phyloP scores from a whole-genome alignment of 2,329 filamentous ascomycete genomes.

The Ophiostoma sp. region DNA sequence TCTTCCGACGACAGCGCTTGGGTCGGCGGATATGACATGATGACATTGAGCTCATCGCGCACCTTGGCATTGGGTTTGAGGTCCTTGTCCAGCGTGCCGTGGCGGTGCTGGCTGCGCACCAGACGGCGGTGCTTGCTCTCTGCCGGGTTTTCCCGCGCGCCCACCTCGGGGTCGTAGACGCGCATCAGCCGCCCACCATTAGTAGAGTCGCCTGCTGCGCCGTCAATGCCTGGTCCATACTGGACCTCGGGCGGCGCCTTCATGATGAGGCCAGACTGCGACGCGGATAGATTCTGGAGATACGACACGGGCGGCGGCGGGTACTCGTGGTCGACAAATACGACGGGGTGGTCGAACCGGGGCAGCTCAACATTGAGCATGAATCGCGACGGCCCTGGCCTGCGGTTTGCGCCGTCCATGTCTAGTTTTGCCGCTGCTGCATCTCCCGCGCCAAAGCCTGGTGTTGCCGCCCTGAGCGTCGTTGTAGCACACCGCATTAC shows the following conservation, averaged over 20 bases:
- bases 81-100: slow-evolving; percentile 90
- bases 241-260: slow-evolving; percentile 85
- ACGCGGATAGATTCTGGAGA: slow-evolving; percentile 58
- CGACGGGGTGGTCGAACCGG: slow-evolving; percentile 89
- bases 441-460: slow-evolving; percentile 36
- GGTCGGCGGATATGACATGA: slow-evolving; percentile 89
- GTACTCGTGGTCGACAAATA: slow-evolving; percentile 94
- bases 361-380: slow-evolving; percentile 86
- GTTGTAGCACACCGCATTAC: slow-evolving; percentile 53
- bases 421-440: slow-evolving; percentile 30
- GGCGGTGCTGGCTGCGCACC: slow-evolving; percentile 82
- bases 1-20: slow-evolving; percentile 84
- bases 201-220: slow-evolving; percentile 41
- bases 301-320: slow-evolving; percentile 75
- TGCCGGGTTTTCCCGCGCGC: slow-evolving; percentile 82
- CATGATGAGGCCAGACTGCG: slow-evolving; percentile 63
- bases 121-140: slow-evolving; percentile 91
- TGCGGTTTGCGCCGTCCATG: slow-evolving; percentile 35
- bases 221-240: slow-evolving; percentile 73
- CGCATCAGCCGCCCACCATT: slow-evolving; percentile 62
- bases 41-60: slow-evolving; percentile 83
- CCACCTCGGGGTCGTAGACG: slow-evolving; percentile 91
- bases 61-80: slow-evolving; percentile 94
- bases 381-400: slow-evolving; percentile 55
- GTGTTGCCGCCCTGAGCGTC: slow-evolving; percentile 53